These are phyloP conservation scores for Zymoseptoria ardabiliae DNA, from an alignment of 2,329 filamentous ascomycete genomes.

Conservation along the genomic window DNA sequence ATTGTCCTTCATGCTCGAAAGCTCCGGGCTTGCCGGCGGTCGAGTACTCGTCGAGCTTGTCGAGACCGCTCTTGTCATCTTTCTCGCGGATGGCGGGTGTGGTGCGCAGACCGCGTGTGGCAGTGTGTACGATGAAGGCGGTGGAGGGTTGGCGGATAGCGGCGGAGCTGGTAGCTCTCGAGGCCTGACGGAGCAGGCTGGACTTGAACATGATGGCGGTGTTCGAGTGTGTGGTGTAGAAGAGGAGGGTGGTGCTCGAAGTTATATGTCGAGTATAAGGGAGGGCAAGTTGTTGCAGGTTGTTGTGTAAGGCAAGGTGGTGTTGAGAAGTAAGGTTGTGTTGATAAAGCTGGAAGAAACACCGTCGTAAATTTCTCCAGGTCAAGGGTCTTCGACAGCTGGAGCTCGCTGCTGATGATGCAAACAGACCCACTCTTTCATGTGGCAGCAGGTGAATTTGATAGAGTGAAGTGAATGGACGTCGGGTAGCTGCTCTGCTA, in stretches of 20 bases:
- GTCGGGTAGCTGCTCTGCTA: background rate
- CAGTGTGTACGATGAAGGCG: slow-evolving; percentile 16
- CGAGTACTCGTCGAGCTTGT: slow-evolving; percentile 26
- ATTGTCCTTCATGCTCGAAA: slow-evolving; percentile 53
- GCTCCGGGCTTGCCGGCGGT: slow-evolving; percentile 30
- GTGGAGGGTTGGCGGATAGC: slow-evolving; percentile 18
- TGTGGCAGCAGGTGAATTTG: background rate
- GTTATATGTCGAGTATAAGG: background rate
- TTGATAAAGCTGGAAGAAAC: background rate
- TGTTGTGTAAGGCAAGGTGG: background rate
- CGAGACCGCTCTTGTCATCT: slow-evolving; percentile 22
- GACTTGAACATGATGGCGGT: slow-evolving; percentile 25
- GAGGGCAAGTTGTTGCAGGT: background rate
- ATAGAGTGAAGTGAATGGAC: background rate
- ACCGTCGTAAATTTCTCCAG: background rate
- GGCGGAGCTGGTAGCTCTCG: slow-evolving; percentile 26
- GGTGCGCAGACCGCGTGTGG: slow-evolving; percentile 17
- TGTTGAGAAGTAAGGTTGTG: background rate
- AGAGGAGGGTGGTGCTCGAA: background rate
- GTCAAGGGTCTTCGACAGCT: background rate
- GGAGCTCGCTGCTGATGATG: background rate
- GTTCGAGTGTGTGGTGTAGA: background rate
- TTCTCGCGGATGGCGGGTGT: slow-evolving; percentile 17
- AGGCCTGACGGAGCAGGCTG: slow-evolving; percentile 27
- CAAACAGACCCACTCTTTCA: background rate